These are phyloP conservation scores for Calonectria henricotiae DNA, from an alignment of 2,329 filamentous ascomycete genomes.

Conservation along the genomic window DNA sequence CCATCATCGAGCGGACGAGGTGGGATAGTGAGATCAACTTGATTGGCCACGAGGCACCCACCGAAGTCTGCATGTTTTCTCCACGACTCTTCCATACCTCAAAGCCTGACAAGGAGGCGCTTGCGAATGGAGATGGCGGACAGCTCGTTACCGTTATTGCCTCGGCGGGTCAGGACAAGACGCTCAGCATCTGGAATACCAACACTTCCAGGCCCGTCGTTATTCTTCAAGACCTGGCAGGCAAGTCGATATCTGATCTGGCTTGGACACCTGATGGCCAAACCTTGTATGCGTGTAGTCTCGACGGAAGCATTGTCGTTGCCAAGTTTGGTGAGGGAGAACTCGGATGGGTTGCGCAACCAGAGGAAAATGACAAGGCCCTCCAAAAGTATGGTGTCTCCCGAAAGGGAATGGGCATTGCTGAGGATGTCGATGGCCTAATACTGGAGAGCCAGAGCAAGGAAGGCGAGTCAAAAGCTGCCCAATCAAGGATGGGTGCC, in stretches of 20 bases:
- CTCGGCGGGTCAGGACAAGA: conserved; percentile 97
- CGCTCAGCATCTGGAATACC: conserved; percentile 97
- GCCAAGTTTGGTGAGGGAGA: conserved; percentile 89
- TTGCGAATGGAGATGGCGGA: conserved; percentile 62
- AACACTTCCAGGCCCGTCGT: conserved; percentile 93
- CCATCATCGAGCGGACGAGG: conserved; percentile 90
- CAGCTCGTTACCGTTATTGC: conserved; percentile 91
- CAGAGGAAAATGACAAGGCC: conserved; percentile 93
- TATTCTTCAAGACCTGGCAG: conserved; percentile 89
- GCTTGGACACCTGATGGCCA: conserved; percentile 95
- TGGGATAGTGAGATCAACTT: conserved; percentile 99
- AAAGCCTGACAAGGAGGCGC: conserved; percentile 72
- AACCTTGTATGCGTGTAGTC: conserved; percentile 86
- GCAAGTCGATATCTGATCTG: conserved; percentile 94
- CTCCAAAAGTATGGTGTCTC: conserved; percentile 94
- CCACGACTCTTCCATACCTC: conserved; percentile 87
- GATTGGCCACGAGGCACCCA: conserved; percentile 96
- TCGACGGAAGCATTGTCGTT: conserved; percentile 90
- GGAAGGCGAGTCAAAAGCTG: conserved; percentile 88
- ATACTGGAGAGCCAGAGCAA: conserved; percentile 93
- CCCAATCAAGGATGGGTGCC: conserved; percentile 97
- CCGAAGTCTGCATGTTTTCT: conserved; percentile 97
- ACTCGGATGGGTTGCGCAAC: conserved; percentile 87
- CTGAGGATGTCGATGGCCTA: conserved; percentile 92
- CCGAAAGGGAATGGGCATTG: conserved; percentile 89